Conservation (phyloP, 2,329 filamentous ascomycete genomes). For the Colletotrichum sp. region DNA sequence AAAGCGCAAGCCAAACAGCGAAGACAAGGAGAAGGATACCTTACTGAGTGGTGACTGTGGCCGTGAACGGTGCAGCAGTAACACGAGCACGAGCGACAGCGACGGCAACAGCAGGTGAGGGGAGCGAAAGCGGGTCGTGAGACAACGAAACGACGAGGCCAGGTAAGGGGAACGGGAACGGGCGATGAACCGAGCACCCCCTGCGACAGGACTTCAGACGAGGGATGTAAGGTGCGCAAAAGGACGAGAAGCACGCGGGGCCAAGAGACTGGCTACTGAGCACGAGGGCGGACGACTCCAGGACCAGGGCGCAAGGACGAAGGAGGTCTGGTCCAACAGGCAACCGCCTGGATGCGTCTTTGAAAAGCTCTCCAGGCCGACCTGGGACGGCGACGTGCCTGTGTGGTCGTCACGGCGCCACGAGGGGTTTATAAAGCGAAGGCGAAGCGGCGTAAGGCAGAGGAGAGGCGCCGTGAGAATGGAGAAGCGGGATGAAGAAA, state of each 20-base stretch:
- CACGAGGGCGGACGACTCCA: constrained; percentile 5
- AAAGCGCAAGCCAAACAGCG: background rate
- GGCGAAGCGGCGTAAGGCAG: background rate
- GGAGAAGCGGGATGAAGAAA: background rate
- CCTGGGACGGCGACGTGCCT: constrained; percentile 12
- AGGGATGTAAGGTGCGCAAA: background rate
- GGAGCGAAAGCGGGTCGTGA: constrained; percentile 3
- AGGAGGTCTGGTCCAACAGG: background rate
- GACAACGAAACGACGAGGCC: constrained; percentile 5
- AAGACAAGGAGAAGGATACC: background rate
- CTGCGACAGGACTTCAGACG: constrained; percentile 16
- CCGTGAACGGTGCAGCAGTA: background rate
- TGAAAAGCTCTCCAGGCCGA: background rate
- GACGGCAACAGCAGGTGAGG: background rate
- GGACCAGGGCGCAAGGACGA: background rate
- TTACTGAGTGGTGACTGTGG: background rate
- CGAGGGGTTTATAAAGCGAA: constrained; percentile 18
- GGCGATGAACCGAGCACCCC: constrained; percentile 18
- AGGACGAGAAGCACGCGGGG: background rate
- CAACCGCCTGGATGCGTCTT: background rate
- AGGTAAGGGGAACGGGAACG: constrained; percentile 5
- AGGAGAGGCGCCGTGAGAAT: constrained; percentile 13
- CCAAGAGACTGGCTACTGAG: background rate
- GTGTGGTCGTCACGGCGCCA: constrained; percentile 29
- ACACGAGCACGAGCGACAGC: background rate